Base-by-base conservation (phyloP, 345 rosid species). In the Salix viminalis region DNA sequence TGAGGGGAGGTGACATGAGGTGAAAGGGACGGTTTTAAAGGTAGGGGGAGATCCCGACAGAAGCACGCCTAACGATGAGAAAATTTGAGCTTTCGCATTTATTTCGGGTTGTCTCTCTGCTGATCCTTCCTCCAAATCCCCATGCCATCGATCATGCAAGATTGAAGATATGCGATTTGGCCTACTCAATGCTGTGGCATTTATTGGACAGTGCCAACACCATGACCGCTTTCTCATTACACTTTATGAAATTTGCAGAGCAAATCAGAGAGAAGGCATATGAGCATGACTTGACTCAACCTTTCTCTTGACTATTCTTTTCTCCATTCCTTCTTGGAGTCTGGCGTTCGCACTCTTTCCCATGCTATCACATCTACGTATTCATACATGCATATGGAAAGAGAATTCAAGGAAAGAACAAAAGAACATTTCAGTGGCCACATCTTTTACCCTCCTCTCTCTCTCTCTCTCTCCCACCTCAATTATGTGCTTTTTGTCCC, bases 131-230 rank as follows among this genome's bases (percentile, higher is more conserved):
- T 69, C 69, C 74, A 52, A 72, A 79, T 75, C 72, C 74, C 82
- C 66, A 21, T 32, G 15, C 18, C 10, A 26, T 42, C 62, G 28
- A n/a, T 23, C 15, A 10, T 24, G 26, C 10, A 24, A 32, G 48
- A 72, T 69, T 34, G 6, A 21, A 30, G 68, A 50, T 56, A 54
- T 79, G 80, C 56, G 71, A 74, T 69, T 70, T 58, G 76, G 30
- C 79, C 81, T 24, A 74, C 77, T 71, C 83, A 66, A 83, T 79
- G 82, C 54, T 65, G 72, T 68, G 64, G 77, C 84, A 86, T 87
- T 82, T 71, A 87, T 84, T 77, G 81, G 88, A 85, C 86, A 85
- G 84, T 77, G 88, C 90, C 88, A 87, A 85, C 81, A 78, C 86
- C 74, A 80, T 82, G 86, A 70, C 23, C 56, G 14, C 12, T 34